Evolutionary conservation across 805 yeast genomes (phyloP), one percentile per base, ranked within the genome.

Genomic region (Hanseniaspora clermontiae): DNA sequence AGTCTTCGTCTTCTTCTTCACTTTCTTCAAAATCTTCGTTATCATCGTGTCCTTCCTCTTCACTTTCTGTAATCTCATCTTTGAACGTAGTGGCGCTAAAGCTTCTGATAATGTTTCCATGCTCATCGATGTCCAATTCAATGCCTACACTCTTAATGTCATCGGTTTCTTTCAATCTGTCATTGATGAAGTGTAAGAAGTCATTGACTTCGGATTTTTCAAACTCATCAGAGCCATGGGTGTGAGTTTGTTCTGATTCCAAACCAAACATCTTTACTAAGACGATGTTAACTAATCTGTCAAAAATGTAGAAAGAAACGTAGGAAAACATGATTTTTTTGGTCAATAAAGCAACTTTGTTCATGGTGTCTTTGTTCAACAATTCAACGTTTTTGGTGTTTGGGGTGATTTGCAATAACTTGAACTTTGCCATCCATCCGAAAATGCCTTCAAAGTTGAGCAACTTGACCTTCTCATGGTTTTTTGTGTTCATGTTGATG

Each of bases 321-420:
- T 53, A 53, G 6, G 57, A 43, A 31, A 43, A 53, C 57, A 53
- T 53, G 24, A 53, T 53, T 17, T 53, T 53, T 11, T 53, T 31
- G 20, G 51, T 34, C 11, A 53, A 15, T 4, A 24, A 14, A 31
- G 57, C 49, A n/a, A 53, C 47, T 11, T 53, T 53, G 11, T 46
- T 31, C 5, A 53, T 38, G 15, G 39, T 34, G 17, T 31, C 32
- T 19, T 46, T 31, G 36, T 46, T 46, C 9, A 46, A 5, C 31
- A 46, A 34, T 15, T 46, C 24, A 9, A 36, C 17, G 31, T 34
- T 19, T 34, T 32, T 46, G 20, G 39, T 32, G 11, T 14, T 24
- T 5, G 45, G 38, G n/a, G 49, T 20, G n/a, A 46, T 24, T 46
- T 46, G 49, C 29, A 31, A n/a, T 11, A 46, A 14, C 24, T 46